Percentiles rank a stretch among this genome's conserved stretches.
Evolutionary conservation across 345 rosid genomes (phyloP).

Genomic region (Eucalyptus leucophloia): DNA sequence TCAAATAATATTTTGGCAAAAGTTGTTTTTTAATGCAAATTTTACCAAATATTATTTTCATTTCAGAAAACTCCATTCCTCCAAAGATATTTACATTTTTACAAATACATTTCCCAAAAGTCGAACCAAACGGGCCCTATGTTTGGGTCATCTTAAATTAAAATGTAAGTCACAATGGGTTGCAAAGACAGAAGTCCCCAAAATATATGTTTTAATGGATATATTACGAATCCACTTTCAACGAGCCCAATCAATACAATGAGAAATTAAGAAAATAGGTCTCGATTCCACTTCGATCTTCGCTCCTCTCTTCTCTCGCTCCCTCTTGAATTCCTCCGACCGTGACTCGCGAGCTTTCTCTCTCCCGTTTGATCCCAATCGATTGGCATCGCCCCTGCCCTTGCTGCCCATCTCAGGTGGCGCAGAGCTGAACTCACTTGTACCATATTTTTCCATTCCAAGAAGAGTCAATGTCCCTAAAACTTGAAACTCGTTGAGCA

Average conservation of each 20-base stretch:
- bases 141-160: not conserved
- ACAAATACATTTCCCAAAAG: too few species aligned
- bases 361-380: not conserved
- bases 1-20: too few species aligned
- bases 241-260: not conserved
- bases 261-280: not conserved
- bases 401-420: not conserved
- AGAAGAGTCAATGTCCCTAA: not conserved
- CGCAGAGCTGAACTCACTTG: not conserved
- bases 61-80: too few species aligned
- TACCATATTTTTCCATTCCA: not conserved
- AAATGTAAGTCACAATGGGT: not conserved
- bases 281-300: not conserved
- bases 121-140: too few species aligned
- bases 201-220: not conserved
- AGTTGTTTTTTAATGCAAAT: too few species aligned
- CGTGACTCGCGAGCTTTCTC: not conserved
- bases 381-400: not conserved
- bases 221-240: not conserved
- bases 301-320: not conserved
- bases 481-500: not conserved
- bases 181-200: not conserved
- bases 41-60: too few species aligned
- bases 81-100: too few species aligned
- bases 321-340: not conserved